Percentiles rank a stretch among this genome's conserved stretches.
These are phyloP conservation scores for Aspergillus kassunensis DNA, from an alignment of 495 filamentous ascomycete species.

Conservation along the genomic window DNA sequence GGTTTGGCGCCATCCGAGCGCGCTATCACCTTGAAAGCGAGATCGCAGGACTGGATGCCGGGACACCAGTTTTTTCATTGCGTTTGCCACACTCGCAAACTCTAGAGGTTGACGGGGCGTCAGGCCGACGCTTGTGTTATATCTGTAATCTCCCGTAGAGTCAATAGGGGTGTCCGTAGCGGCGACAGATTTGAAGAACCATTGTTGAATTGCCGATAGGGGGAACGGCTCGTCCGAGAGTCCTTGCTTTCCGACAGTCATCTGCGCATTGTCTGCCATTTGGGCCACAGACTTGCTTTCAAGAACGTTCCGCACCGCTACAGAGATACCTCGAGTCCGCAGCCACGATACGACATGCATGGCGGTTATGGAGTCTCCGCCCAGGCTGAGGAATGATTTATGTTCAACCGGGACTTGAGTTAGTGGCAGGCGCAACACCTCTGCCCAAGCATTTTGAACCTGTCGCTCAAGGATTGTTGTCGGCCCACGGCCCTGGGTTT, in stretches of 20 bases:
- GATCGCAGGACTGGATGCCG: conserved; percentile 2
- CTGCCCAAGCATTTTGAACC: conserved; percentile 19
- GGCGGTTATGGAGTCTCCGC: conserved; percentile 47
- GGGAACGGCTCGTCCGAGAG: not conserved
- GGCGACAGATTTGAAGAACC: conserved; percentile 1
- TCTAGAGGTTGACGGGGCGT: not conserved
- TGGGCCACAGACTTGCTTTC: conserved; percentile 10
- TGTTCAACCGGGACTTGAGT: conserved; percentile 14
- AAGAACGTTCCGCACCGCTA: conserved; percentile 30
- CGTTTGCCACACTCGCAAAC: not conserved
- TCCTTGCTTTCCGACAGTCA: not conserved
- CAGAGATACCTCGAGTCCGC: conserved; percentile 14
- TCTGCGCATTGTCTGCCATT: not conserved
- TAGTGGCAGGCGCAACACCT: conserved; percentile 18
- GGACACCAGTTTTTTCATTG: not conserved
- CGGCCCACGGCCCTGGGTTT: not conserved
- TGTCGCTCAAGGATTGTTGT: not conserved
- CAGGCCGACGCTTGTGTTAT: conserved; percentile 1
- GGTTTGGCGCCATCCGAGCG: not conserved
- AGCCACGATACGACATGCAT: conserved; percentile 48
- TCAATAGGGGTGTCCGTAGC: not conserved
- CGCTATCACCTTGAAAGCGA: conserved; percentile 5
- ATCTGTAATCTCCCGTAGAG: not conserved
- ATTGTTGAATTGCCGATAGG: conserved; percentile 8
- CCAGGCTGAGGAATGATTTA: conserved; percentile 25